Evolutionary conservation across 2,329 filamentous ascomycete genomes (phyloP).

Genomic region (Aspergillus fijiensis): DNA sequence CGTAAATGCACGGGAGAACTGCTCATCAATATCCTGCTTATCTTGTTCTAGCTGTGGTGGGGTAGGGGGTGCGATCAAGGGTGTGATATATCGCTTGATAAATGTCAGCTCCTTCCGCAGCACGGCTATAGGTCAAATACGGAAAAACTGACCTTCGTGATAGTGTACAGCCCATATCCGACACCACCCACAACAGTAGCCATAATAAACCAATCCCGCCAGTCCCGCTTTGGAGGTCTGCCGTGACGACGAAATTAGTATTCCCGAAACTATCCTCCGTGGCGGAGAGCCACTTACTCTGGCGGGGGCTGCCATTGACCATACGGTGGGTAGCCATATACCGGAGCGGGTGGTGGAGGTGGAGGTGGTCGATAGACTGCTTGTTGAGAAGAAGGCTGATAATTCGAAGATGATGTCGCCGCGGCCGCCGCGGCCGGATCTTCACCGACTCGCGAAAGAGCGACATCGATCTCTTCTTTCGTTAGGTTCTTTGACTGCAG

Average conservation of each 20-base stretch:
- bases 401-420: constrained; percentile 49
- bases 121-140: neutral
- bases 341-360: constrained; percentile 34
- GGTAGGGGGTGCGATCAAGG: constrained; percentile 88
- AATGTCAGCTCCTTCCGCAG: constrained; percentile 12
- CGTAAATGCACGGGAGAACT: constrained; percentile 87
- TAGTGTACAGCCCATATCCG: constrained; percentile 80
- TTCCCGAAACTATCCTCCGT: neutral
- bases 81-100: constrained; percentile 78
- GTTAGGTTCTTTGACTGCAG: constrained; percentile 96
- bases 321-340: constrained; percentile 54
- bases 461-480: constrained; percentile 86
- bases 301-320: constrained; percentile 56
- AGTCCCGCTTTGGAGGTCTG: constrained; percentile 74
- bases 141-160: constrained; percentile 69
- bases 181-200: constrained; percentile 90
- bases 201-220: constrained; percentile 99
- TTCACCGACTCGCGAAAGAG: constrained; percentile 72
- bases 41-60: constrained; percentile 92
- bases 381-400: constrained; percentile 45
- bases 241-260: constrained; percentile 4
- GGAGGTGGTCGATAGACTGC: constrained; percentile 42
- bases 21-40: constrained; percentile 86
- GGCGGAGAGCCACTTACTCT: constrained; percentile 44
- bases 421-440: constrained; percentile 49